Conservation (phyloP, 192 early-diverging fungal genomes). For the Coemansia sp. region DNA sequence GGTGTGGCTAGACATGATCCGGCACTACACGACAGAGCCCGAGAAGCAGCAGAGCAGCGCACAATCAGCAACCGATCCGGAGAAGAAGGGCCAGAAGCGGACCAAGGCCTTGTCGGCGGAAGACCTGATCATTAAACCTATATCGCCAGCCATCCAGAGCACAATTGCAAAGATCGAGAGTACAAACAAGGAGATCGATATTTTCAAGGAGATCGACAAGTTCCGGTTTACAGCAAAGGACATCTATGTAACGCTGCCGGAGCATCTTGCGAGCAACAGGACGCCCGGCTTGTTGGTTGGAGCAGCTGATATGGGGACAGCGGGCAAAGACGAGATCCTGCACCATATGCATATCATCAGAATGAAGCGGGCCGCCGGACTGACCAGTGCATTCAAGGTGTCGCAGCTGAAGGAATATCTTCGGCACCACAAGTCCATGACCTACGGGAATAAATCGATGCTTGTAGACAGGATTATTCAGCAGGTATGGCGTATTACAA, state of each 20-base stretch:
- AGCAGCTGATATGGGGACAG: slow-evolving; percentile 4
- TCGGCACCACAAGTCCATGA: slow-evolving; percentile 6
- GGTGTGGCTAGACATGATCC: background rate
- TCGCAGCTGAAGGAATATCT: slow-evolving; percentile 37
- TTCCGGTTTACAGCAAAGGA: slow-evolving; percentile 34
- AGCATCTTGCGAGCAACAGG: slow-evolving; percentile 2
- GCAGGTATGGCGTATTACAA: slow-evolving; percentile 39
- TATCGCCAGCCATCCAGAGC: slow-evolving; percentile 25
- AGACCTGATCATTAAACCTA: slow-evolving; percentile 19
- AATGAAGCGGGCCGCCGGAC: slow-evolving; percentile 5
- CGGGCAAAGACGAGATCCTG: slow-evolving; percentile 12
- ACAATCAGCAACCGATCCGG: background rate
- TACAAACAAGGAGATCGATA: background rate
- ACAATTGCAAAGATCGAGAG: slow-evolving; percentile 21
- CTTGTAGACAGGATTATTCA: slow-evolving; percentile 34
- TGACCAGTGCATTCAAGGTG: slow-evolving; percentile 16
- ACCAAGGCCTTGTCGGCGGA: background rate
- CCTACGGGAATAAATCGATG: slow-evolving; percentile 21
- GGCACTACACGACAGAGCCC: background rate
- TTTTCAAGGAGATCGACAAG: slow-evolving; percentile 22
- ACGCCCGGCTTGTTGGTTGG: background rate
- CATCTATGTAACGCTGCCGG: slow-evolving; percentile 23
- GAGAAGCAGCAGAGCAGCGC: background rate
- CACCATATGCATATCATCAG: slow-evolving; percentile 19
- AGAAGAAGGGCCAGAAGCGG: background rate